phyloP scores from a whole-genome alignment of 345 rosid genomes.

The Hibiscus trionum region DNA sequence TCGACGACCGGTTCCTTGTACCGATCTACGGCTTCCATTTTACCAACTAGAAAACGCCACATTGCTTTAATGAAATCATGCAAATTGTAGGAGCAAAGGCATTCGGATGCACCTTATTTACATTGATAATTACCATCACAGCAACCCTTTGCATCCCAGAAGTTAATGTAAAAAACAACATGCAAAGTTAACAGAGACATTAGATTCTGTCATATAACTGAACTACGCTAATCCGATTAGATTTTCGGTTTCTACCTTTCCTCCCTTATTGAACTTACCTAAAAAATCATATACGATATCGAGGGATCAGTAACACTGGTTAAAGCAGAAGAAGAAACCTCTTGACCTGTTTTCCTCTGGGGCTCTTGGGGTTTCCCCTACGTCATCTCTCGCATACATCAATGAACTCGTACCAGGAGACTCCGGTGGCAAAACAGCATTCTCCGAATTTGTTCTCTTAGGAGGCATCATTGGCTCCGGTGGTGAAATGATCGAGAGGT shows the following conservation, averaged over 20 bases:
- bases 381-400: slow-evolving; percentile 53
- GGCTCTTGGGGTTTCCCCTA: slow-evolving; percentile 31
- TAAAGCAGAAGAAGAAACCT: slow-evolving; percentile 77
- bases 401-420: slow-evolving; percentile 85
- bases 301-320: slow-evolving; percentile 40
- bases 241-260: background rate
- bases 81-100: slow-evolving; percentile 9
- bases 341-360: slow-evolving; percentile 35
- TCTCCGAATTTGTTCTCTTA: slow-evolving; percentile 41
- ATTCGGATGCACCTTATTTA: slow-evolving; percentile 17
- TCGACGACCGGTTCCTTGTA: too few relatives aligned
- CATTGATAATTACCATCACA: slow-evolving; percentile 7
- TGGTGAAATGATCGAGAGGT: slow-evolving; percentile 52
- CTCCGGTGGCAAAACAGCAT: slow-evolving; percentile 65
- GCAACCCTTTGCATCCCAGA: slow-evolving; percentile 7
- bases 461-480: slow-evolving; percentile 50
- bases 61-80: too few relatives aligned
- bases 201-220: slow-evolving; percentile 4
- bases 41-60: too few relatives aligned
- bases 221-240: slow-evolving; percentile 12
- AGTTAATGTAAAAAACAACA: background rate
- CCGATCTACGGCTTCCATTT: too few relatives aligned
- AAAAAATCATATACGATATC: background rate
- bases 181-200: slow-evolving; percentile 10
- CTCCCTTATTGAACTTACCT: slow-evolving; percentile 21